Percentiles rank a stretch among this genome's conserved stretches.
These are phyloP conservation scores for Epichloe amarillans DNA, from an alignment of 2,329 filamentous ascomycete species.

Conservation along the genomic window DNA sequence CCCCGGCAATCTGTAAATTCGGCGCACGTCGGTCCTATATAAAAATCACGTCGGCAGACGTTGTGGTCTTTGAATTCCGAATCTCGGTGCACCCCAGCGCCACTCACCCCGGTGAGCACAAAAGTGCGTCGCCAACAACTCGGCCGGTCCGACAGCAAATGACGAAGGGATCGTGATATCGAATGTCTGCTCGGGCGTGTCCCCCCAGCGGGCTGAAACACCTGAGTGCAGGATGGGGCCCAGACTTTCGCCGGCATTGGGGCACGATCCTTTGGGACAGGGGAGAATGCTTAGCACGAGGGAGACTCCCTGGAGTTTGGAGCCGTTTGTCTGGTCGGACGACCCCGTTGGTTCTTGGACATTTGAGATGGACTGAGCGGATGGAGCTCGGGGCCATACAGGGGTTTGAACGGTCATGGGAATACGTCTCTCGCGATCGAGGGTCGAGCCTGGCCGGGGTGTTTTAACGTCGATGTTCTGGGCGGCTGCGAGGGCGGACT, in stretches of 20 bases:
- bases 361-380: too few species aligned
- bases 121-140: slow-evolving; percentile 6
- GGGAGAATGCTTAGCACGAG: slow-evolving; percentile 2
- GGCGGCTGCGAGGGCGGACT: too few species aligned
- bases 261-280: neutral
- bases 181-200: neutral
- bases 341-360: too few species aligned
- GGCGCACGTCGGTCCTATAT: neutral
- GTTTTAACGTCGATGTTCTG: too few species aligned
- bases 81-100: too few species aligned
- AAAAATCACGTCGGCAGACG: too few species aligned
- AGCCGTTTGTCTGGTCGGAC: neutral
- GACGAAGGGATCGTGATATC: neutral
- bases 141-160: neutral
- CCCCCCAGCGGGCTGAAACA: neutral
- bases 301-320: neutral
- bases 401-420: too few species aligned
- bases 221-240: neutral
- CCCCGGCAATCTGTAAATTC: neutral
- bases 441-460: too few species aligned
- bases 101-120: slow-evolving; percentile 1
- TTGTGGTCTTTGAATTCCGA: too few species aligned
- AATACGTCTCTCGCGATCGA: too few species aligned
- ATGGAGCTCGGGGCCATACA: too few species aligned
- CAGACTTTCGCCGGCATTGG: neutral